These are phyloP conservation scores for Rhodotorula sp. DNA, from an alignment of 1,284 basidiomycete species.

Conservation along the genomic window DNA sequence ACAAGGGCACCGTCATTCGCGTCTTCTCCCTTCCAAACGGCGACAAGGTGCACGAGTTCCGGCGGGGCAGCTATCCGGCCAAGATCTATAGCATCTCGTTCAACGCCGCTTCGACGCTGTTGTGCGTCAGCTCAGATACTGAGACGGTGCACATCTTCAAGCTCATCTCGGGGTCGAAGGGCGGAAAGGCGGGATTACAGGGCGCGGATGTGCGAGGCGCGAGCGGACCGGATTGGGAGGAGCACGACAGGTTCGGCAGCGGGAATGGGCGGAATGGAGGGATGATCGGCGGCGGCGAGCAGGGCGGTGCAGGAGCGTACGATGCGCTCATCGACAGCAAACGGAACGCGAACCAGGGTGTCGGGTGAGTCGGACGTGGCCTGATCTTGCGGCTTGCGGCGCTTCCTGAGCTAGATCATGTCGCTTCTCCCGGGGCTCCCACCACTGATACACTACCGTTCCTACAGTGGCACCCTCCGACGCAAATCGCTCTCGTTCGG, in stretches of 20 bases:
- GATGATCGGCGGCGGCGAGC: constrained; percentile 19
- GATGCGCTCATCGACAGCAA: constrained; percentile 49
- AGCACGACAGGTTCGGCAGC: constrained; percentile 25
- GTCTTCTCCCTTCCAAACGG: constrained; percentile 89
- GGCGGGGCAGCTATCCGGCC: constrained; percentile 81
- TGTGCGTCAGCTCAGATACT: constrained; percentile 87
- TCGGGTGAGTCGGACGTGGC: constrained; percentile 20
- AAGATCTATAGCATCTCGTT: constrained; percentile 90
- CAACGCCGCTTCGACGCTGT: constrained; percentile 74
- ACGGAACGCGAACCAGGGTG: constrained; percentile 38
- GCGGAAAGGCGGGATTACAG: constrained; percentile 27
- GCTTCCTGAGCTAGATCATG: too few relatives aligned
- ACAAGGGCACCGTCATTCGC: constrained; percentile 95
- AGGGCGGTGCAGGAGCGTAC: constrained; percentile 44
- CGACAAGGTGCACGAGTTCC: constrained; percentile 92
- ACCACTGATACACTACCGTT: not conserved
- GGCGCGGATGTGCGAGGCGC: constrained; percentile 15
- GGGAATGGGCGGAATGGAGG: not conserved
- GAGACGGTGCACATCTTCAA: constrained; percentile 98
- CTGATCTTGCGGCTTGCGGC: too few relatives aligned
- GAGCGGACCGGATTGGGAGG: constrained; percentile 34
- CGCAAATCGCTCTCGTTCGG: constrained; percentile 73
- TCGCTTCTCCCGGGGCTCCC: too few relatives aligned
- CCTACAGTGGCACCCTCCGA: constrained; percentile 53
- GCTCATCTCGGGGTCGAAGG: constrained; percentile 53